A percentile compares a stretch with the other conserved stretches of the same genome.
phyloP scores from a whole-genome alignment of 768 basidiomycete genomes.

The Gloeophyllum trabeum region DNA sequence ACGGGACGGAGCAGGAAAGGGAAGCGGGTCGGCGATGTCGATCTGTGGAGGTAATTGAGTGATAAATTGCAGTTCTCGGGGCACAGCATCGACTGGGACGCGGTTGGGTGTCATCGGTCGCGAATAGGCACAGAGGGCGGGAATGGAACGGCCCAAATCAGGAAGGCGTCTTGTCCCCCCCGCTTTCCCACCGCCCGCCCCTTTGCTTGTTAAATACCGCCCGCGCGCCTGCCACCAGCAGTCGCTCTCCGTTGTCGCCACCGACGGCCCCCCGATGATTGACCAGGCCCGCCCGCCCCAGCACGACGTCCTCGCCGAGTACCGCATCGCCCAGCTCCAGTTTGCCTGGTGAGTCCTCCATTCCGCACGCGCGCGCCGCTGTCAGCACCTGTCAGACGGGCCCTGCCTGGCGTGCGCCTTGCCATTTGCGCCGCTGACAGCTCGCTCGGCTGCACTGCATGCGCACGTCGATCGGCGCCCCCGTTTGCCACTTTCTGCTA shows the following conservation, averaged over 20 bases:
- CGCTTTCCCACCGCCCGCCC: background rate
- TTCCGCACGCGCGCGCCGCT: slow-evolving; percentile 14
- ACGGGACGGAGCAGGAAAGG: too few species aligned
- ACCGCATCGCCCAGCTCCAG: slow-evolving; percentile 55
- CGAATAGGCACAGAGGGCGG: too few species aligned
- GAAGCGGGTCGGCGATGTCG: too few species aligned
- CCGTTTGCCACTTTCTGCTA: too few species aligned
- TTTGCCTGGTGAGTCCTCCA: slow-evolving; percentile 38
- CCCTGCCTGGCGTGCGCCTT: too few species aligned
- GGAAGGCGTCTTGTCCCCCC: background rate
- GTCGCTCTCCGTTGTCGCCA: background rate
- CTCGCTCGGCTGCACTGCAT: too few species aligned
- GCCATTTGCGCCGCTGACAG: too few species aligned
- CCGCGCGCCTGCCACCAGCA: background rate
- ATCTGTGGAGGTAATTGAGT: too few species aligned
- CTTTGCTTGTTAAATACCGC: slow-evolving; percentile 1
- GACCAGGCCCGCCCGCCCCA: slow-evolving; percentile 20
- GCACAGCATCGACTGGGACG: too few species aligned
- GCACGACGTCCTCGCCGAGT: slow-evolving; percentile 38
- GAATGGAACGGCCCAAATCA: background rate
- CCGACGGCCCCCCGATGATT: slow-evolving; percentile 45
- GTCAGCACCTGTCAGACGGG: slow-evolving; percentile 10
- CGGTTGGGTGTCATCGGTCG: too few species aligned
- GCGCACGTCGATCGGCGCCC: too few species aligned
- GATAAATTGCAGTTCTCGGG: too few species aligned